A percentile compares a stretch with the other conserved stretches of the same genome.
These are phyloP conservation scores for Petunia axillaris DNA, from an alignment of 257 asterid species.

Conservation along the genomic window DNA sequence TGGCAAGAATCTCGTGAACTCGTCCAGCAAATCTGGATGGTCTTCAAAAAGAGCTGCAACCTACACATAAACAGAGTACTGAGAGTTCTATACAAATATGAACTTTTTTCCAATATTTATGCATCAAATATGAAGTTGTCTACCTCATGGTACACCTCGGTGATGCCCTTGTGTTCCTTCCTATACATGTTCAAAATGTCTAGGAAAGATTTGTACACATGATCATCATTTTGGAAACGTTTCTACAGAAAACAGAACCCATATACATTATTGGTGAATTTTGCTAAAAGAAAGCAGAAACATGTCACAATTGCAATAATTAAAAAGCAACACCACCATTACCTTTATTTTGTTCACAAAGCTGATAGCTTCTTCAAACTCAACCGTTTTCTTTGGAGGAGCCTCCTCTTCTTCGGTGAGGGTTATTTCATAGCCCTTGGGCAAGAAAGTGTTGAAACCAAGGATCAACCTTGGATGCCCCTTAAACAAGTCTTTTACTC, in stretches of 20 bases:
- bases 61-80: slow-evolving; percentile 35
- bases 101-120: not conserved
- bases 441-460: slow-evolving; percentile 77
- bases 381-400: slow-evolving; percentile 66
- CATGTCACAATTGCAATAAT: not conserved
- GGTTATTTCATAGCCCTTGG: slow-evolving; percentile 76
- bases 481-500: slow-evolving; percentile 70
- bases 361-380: slow-evolving; percentile 77
- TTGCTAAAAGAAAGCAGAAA: slow-evolving; percentile 23
- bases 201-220: slow-evolving; percentile 66
- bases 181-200: slow-evolving; percentile 75
- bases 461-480: slow-evolving; percentile 70
- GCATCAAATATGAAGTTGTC: slow-evolving; percentile 14
- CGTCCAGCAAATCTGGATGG: slow-evolving; percentile 76
- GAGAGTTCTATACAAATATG: not conserved
- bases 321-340: slow-evolving; percentile 22
- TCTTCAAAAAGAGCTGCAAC: slow-evolving; percentile 62
- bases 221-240: slow-evolving; percentile 68
- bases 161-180: slow-evolving; percentile 68
- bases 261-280: slow-evolving; percentile 20
- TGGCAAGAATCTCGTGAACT: slow-evolving; percentile 78
- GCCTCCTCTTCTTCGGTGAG: slow-evolving; percentile 62
- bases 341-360: slow-evolving; percentile 77
- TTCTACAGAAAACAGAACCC: slow-evolving; percentile 45
- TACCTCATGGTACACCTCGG: slow-evolving; percentile 72